Base-by-base conservation (phyloP, 2,329 filamentous ascomycete genomes). In the Chaetomium sp. region DNA sequence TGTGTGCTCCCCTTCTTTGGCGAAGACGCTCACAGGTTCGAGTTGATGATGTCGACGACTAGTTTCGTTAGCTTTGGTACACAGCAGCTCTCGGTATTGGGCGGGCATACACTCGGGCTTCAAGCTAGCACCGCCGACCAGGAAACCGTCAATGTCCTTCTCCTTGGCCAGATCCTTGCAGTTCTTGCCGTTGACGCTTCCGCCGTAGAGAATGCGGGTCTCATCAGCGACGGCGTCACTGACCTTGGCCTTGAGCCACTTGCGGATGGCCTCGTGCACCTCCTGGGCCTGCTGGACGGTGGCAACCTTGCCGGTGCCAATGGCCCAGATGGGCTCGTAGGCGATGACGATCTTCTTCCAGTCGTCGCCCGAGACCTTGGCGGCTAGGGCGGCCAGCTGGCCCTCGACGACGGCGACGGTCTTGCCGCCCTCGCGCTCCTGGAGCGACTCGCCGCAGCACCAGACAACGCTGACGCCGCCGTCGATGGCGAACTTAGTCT, bases 321-420 rank as follows among this genome's bases (percentile, higher is more conserved):
- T 90, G 77, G 87, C 93, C 94, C 95, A 99, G 84, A 99, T 96
- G 75, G 95, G 95, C 87, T 99, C 95, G 81, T 99, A 99, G 75
- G 95, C 95, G 75, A 99, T 86, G 77, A 99, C 95, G 70, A 99
- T 87, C 84, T 95, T 95, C 75, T 83, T 86, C 95, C 95, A 99
- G 82, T 97, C 91, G 58, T 53, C 64, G 31, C 49, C 59, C 61
- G 73, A 72, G 76, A 92, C 82, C 83, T 90, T 84, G 74, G 82
- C 79, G 78, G 93, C 89, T 70, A 78, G 91, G 70, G 93, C 93
- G 69, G 87, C 85, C 73, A 99, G 87, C 85, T 99, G 95, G 71
- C 81, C 82, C 73, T 90, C 95, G 74, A 96, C 90, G 69, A 95
- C 90, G 58, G 91, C 87, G 75, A 96, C 90, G 70, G 94, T 98